Conservation (phyloP, 108 stramenopile genomes). For the Pseudonitzschia multiseries region DNA sequence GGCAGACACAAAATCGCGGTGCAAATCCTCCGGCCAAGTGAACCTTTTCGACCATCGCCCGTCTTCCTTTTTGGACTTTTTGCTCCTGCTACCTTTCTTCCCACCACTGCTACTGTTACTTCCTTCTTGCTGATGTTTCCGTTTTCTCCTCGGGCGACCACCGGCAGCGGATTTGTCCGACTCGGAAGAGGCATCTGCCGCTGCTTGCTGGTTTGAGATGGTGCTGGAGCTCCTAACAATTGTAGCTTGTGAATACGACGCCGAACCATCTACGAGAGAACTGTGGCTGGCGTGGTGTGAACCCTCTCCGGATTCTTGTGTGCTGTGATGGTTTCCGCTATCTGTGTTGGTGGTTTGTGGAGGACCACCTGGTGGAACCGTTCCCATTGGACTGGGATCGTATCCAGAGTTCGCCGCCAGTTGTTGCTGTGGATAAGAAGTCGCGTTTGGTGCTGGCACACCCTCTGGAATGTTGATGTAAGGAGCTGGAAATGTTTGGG, state of each 20-base stretch:
- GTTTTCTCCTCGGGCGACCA: slow-evolving; percentile 23
- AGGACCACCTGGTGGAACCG: not conserved
- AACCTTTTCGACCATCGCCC: slow-evolving; percentile 87
- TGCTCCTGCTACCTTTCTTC: slow-evolving; percentile 25
- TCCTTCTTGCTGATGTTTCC: slow-evolving; percentile 10
- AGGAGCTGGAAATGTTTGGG: not conserved
- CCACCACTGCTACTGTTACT: not conserved
- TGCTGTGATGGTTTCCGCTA: not conserved
- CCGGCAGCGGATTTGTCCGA: slow-evolving; percentile 1
- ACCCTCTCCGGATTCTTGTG: not conserved
- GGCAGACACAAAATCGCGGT: slow-evolving; percentile 88
- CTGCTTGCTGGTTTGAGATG: slow-evolving; percentile 7
- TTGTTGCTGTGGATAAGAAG: slow-evolving; percentile 4
- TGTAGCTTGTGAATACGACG: too few relatives aligned
- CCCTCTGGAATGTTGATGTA: not conserved
- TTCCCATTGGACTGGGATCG: not conserved
- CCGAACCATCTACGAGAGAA: too few relatives aligned
- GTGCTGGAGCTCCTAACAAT: not conserved
- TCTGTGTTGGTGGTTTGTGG: not conserved
- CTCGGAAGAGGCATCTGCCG: slow-evolving; percentile 16
- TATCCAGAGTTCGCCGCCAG: not conserved
- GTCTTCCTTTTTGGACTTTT: slow-evolving; percentile 58
- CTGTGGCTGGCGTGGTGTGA: not conserved
- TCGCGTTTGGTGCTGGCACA: not conserved
- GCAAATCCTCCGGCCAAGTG: slow-evolving; percentile 85